Conservation (phyloP, 441 rosid species). For the Corymbia citriodora region DNA sequence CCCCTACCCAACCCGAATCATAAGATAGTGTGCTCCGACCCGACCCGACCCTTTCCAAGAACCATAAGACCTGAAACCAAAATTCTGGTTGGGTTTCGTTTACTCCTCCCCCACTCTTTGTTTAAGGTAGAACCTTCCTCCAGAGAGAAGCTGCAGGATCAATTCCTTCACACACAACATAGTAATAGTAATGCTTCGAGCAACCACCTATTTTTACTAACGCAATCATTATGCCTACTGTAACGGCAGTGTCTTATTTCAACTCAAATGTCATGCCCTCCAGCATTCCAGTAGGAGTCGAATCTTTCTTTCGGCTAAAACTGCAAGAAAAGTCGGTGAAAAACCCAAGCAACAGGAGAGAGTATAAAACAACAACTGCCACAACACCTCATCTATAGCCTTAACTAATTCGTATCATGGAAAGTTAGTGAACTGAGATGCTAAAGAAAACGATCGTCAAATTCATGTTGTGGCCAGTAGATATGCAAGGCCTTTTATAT, state of each 20-base stretch:
- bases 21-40: no score
- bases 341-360: background rate
- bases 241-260: background rate
- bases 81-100: no score
- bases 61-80: no score
- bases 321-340: background rate
- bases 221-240: background rate
- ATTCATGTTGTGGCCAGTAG: conserved; percentile 73
- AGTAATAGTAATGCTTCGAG: no score
- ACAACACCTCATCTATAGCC: background rate
- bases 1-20: no score
- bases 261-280: background rate
- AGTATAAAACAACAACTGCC: background rate
- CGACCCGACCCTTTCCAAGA: no score
- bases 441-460: background rate
- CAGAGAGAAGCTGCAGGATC: no score
- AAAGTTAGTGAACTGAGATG: background rate
- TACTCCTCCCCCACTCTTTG: no score
- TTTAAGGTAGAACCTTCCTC: no score
- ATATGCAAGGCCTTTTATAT: conserved; percentile 80
- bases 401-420: background rate
- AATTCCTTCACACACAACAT: no score
- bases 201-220: no score
- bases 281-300: background rate
- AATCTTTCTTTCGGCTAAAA: background rate